phyloP scores from a whole-genome alignment of 2,329 filamentous ascomycete genomes.

The Metarhizium humberi region DNA sequence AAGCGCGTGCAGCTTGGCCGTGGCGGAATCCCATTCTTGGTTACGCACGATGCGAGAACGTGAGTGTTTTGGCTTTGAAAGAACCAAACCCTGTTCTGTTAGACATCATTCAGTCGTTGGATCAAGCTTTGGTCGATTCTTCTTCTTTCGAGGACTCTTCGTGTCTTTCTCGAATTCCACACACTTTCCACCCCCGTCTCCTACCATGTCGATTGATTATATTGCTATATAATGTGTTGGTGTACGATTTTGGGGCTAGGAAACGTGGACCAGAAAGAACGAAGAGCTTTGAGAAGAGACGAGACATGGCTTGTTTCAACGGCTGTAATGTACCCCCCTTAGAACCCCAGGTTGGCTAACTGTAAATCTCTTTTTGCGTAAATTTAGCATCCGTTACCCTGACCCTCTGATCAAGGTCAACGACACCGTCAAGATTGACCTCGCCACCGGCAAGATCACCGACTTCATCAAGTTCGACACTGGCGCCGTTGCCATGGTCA shows the following conservation, averaged over 20 bases:
- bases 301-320: slow-evolving; percentile 19
- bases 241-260: not conserved
- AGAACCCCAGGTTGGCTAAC: slow-evolving; percentile 24
- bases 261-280: not conserved
- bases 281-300: not conserved
- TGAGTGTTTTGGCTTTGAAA: slow-evolving; percentile 52
- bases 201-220: not conserved
- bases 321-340: slow-evolving; percentile 50
- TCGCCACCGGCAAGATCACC: slow-evolving; percentile 92
- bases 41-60: slow-evolving; percentile 99
- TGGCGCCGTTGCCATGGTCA: slow-evolving; percentile 95
- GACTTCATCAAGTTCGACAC: slow-evolving; percentile 99
- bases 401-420: slow-evolving; percentile 99
- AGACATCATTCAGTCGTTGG: slow-evolving; percentile 99
- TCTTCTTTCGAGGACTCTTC: slow-evolving; percentile 19
- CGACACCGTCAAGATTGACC: slow-evolving; percentile 99
- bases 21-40: slow-evolving; percentile 99
- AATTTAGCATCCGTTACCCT: slow-evolving; percentile 89
- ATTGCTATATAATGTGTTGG: not conserved
- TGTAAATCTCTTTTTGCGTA: slow-evolving; percentile 11
- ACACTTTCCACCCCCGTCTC: slow-evolving; percentile 5
- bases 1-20: slow-evolving; percentile 99
- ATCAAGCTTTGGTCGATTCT: slow-evolving; percentile 87
- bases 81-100: slow-evolving; percentile 40
- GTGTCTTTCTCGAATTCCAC: slow-evolving; percentile 20